A percentile compares a stretch with the other conserved stretches of the same genome.
Evolutionary conservation across 225 moss, liverwort and hornwort genomes (phyloP).

Genomic region (Climacium dendroides): DNA sequence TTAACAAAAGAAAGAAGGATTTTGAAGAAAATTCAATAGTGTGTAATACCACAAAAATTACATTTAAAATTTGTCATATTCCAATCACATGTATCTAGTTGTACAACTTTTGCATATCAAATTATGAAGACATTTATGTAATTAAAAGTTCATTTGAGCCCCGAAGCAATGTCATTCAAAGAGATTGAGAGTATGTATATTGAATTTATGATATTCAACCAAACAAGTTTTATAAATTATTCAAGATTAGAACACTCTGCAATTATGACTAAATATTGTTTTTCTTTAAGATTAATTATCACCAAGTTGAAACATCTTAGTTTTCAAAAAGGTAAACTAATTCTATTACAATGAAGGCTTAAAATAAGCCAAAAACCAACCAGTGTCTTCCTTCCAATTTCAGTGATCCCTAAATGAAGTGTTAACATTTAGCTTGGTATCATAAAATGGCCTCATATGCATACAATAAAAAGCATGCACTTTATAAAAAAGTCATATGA

Average conservation of each 20-base stretch:
- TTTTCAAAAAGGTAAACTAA: background rate
- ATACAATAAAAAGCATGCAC: background rate
- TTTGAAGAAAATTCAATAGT: background rate
- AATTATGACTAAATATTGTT: background rate
- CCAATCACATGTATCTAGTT: background rate
- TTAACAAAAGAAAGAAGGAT: background rate
- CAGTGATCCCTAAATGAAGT: fast-evolving
- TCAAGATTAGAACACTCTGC: background rate
- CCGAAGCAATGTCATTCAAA: fast-evolving
- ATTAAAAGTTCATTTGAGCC: background rate
- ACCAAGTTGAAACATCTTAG: background rate
- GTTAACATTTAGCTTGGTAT: background rate
- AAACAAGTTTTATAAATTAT: background rate
- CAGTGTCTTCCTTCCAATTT: fast-evolving
- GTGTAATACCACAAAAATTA: background rate
- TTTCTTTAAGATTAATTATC: background rate
- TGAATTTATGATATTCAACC: background rate
- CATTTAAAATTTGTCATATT: background rate
- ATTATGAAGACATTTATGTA: background rate
- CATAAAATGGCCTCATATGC: background rate
- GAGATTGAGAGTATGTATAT: background rate
- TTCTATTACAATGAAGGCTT: background rate
- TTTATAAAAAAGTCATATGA: background rate
- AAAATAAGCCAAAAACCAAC: background rate
- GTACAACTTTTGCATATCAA: background rate